These are phyloP conservation scores for Malbranchea zuffiana DNA, from an alignment of 2,329 filamentous ascomycete genomes.

Conservation along the genomic window DNA sequence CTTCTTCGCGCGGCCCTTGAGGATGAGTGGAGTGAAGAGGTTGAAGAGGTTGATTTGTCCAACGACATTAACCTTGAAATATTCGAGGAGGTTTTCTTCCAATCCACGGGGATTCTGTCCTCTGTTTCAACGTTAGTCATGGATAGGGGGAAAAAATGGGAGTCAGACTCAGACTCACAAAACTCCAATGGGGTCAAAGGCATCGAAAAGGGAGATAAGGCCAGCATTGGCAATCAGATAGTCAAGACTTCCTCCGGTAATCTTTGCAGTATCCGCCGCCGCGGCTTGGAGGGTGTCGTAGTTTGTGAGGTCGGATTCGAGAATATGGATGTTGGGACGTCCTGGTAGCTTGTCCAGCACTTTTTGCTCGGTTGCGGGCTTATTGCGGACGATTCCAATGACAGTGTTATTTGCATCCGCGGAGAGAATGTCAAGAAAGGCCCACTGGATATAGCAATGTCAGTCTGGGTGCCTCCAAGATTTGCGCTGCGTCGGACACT, in stretches of 20 bases:
- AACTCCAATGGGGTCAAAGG: too few species aligned
- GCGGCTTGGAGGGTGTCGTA: constrained; percentile 31
- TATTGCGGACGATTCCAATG: constrained; percentile 41
- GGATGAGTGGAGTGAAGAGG: constrained; percentile 43
- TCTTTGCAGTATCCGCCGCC: constrained; percentile 19
- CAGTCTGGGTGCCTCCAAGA: background rate
- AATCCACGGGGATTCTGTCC: constrained; percentile 26
- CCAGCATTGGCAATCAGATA: constrained; percentile 45
- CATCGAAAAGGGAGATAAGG: constrained; percentile 22
- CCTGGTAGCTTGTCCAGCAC: constrained; percentile 27
- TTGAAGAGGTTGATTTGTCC: constrained; percentile 45
- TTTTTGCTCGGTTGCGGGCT: constrained; percentile 35
- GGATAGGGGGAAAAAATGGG: too few species aligned
- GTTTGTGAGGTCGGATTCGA: constrained; percentile 38
- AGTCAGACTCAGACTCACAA: too few species aligned
- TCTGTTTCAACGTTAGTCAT: constrained; percentile 19
- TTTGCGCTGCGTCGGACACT: background rate
- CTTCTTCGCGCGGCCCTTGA: constrained; percentile 44
- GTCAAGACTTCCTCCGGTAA: constrained; percentile 39
- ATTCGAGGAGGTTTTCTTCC: constrained; percentile 24
- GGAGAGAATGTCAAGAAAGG: constrained; percentile 40
- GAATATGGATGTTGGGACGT: constrained; percentile 36
- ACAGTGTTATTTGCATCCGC: constrained; percentile 35
- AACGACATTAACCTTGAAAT: constrained; percentile 41
- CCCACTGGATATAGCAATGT: constrained; percentile 30